Evolutionary conservation across 805 yeast species (phyloP).

Genomic region (Candida berthetii): DNA sequence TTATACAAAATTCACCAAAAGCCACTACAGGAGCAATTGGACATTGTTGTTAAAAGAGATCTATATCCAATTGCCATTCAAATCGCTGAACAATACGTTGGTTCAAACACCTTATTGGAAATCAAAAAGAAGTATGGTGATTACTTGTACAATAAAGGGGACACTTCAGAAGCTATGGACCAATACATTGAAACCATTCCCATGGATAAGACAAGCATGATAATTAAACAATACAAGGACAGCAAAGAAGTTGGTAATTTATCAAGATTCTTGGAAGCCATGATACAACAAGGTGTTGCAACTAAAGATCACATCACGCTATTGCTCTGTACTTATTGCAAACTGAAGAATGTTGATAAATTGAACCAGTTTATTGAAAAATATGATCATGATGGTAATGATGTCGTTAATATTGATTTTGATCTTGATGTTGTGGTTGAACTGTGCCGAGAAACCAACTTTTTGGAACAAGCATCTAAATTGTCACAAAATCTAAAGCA

Average conservation of each 20-base stretch:
- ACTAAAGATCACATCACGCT: conserved; percentile 80
- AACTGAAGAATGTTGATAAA: conserved; percentile 55
- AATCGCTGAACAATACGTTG: conserved; percentile 40
- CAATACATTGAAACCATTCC: conserved; percentile 60
- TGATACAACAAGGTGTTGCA: conserved; percentile 50
- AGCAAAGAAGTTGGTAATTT: conserved; percentile 64
- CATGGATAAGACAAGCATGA: conserved; percentile 60
- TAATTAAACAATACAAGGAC: conserved; percentile 74
- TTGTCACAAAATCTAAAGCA: conserved; percentile 69
- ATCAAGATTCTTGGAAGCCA: conserved; percentile 54
- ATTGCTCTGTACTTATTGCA: conserved; percentile 73
- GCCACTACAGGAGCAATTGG: conserved; percentile 59
- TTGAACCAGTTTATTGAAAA: conserved; percentile 50
- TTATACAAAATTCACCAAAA: conserved; percentile 65
- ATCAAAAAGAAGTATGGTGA: conserved; percentile 65
- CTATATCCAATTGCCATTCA: conserved; percentile 67
- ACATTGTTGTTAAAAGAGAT: conserved; percentile 61
- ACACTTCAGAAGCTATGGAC: conserved; percentile 63
- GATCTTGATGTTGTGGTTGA: conserved; percentile 64
- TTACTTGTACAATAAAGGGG: conserved; percentile 58
- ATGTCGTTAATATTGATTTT: conserved; percentile 36
- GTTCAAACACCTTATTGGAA: conserved; percentile 24
- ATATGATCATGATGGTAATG: conserved; percentile 26
- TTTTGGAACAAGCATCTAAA: conserved; percentile 57
- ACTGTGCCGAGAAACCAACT: conserved; percentile 69